Evolutionary conservation across 1,284 basidiomycete species (phyloP).

Genomic region (Leccinum olivaceoglutinosum): DNA sequence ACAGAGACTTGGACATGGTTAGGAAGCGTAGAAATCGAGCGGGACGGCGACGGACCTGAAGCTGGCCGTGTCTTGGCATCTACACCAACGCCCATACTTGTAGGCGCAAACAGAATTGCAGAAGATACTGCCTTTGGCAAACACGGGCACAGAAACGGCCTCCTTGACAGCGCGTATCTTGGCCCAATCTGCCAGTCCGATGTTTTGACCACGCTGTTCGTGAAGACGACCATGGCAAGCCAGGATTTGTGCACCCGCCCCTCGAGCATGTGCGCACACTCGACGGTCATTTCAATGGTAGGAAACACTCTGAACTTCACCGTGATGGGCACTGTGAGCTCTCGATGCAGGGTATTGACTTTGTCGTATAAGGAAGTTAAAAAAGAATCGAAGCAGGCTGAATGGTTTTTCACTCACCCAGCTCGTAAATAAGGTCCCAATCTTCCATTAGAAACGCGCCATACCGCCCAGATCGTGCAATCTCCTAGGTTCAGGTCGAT

Average conservation of each 20-base stretch:
- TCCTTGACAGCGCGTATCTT: constrained; percentile 85
- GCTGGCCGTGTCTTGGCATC: constrained; percentile 61
- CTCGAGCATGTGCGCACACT: constrained; percentile 94
- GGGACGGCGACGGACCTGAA: constrained; percentile 56
- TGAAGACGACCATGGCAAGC: constrained; percentile 90
- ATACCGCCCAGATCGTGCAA: too few relatives aligned
- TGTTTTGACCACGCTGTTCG: constrained; percentile 85
- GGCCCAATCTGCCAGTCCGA: constrained; percentile 79
- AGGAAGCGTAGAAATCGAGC: constrained; percentile 20
- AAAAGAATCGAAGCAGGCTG: not conserved
- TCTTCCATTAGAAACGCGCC: too few relatives aligned
- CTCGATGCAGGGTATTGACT: constrained; percentile 83
- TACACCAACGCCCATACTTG: too few relatives aligned
- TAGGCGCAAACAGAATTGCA: too few relatives aligned
- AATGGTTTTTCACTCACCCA: not conserved
- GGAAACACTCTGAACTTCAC: constrained; percentile 95
- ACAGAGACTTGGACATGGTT: constrained; percentile 57
- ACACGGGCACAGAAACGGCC: constrained; percentile 79
- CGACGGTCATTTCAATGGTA: constrained; percentile 81
- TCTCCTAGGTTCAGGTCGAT: too few relatives aligned
- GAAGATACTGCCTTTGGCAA: too few relatives aligned
- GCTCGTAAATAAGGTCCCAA: too few relatives aligned
- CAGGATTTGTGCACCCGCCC: constrained; percentile 92
- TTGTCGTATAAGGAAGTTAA: not conserved
- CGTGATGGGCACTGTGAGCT: constrained; percentile 86